Evolutionary conservation across 257 asterid genomes (phyloP).

Genomic region (Penstemon eatonii): DNA sequence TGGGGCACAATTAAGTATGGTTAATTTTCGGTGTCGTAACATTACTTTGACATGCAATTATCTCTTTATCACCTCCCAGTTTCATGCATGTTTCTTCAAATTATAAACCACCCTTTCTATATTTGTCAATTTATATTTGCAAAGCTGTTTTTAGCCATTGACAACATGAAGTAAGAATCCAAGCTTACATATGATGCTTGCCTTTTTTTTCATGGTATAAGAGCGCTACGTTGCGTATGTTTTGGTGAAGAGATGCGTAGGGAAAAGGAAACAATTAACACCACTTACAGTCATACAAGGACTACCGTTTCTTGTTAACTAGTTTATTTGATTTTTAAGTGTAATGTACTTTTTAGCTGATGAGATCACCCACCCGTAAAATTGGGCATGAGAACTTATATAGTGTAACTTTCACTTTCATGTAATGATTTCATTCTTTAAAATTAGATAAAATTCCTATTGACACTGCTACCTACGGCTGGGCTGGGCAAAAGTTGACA

Average conservation of each 20-base stretch:
- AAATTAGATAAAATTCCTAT: constrained; percentile 5
- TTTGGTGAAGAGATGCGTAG: constrained; percentile 13
- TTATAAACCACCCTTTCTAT: background rate
- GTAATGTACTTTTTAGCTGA: constrained; percentile 15
- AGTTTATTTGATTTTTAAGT: constrained; percentile 7
- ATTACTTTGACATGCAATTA: constrained; percentile 15
- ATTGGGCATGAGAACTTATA: constrained; percentile 3
- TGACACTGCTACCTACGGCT: constrained; percentile 3
- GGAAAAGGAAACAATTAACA: constrained; percentile 6
- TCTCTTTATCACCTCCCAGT: background rate
- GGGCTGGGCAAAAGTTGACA: constrained; percentile 6
- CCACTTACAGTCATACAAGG: constrained; percentile 6
- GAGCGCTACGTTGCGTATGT: background rate
- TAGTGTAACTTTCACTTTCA: background rate
- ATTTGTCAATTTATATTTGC: constrained; percentile 8
- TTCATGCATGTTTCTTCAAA: constrained; percentile 17
- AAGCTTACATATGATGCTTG: constrained; percentile 21
- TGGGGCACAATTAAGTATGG: background rate
- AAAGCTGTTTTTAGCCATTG: constrained; percentile 11
- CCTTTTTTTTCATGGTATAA: background rate
- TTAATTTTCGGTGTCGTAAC: constrained; percentile 9
- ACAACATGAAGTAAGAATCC: background rate
- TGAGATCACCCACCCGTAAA: constrained; percentile 8
- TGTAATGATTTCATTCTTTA: background rate
- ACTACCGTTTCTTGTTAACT: constrained; percentile 19